Evolutionary conservation across 2,329 filamentous ascomycete genomes (phyloP).

Genomic region (Xylaria sp.): DNA sequence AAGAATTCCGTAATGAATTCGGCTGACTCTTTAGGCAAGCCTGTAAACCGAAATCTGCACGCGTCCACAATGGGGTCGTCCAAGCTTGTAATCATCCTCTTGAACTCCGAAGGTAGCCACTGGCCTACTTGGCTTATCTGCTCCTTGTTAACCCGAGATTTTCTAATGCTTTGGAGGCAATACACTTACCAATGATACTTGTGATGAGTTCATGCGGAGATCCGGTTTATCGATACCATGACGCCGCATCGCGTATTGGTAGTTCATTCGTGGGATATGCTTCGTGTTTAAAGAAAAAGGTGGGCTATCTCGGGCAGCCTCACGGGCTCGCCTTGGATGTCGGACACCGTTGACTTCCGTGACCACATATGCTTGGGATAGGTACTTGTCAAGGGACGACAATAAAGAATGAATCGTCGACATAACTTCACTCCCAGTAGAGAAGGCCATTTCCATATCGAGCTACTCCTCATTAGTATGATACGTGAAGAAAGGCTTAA

Average conservation of each 20-base stretch:
- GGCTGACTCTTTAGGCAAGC: constrained; percentile 56
- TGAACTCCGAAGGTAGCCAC: constrained; percentile 70
- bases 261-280: constrained; percentile 57
- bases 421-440: constrained; percentile 77
- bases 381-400: constrained; percentile 41
- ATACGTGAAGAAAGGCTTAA: constrained; percentile 23
- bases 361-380: constrained; percentile 45
- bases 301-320: neutral
- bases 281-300: too few species aligned
- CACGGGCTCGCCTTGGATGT: constrained; percentile 20
- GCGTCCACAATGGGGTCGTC: constrained; percentile 77
- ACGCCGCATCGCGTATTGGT: constrained; percentile 78
- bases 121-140: constrained; percentile 74
- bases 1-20: constrained; percentile 71
- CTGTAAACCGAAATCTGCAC: constrained; percentile 71
- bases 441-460: constrained; percentile 94
- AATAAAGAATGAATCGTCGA: constrained; percentile 62
- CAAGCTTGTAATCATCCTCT: constrained; percentile 78
- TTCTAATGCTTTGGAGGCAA: neutral
- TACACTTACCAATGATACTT: constrained; percentile 64
- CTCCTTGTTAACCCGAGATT: constrained; percentile 40
- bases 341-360: constrained; percentile 46
- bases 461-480: constrained; percentile 62
- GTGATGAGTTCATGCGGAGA: constrained; percentile 67
- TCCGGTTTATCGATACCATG: constrained; percentile 97